These are phyloP conservation scores for Teratosphaeria nubilosa DNA, from an alignment of 2,329 filamentous ascomycete genomes.

Conservation along the genomic window DNA sequence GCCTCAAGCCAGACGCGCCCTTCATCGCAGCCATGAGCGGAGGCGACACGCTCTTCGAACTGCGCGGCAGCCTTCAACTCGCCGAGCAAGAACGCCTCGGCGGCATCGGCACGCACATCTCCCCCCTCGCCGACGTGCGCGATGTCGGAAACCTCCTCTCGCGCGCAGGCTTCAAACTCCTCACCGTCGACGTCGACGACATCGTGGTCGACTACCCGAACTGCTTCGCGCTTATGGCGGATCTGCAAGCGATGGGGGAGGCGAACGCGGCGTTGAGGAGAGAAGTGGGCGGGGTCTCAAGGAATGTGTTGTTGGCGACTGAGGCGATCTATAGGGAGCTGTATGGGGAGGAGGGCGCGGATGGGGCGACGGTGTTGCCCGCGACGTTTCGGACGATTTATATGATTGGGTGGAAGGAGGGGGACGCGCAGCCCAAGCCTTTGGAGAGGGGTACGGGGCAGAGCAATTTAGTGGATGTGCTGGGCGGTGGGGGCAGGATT, in stretches of 20 bases:
- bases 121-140: conserved; percentile 80
- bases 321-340: conserved; percentile 82
- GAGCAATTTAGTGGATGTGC: conserved; percentile 77
- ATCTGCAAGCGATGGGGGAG: conserved; percentile 94
- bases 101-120: conserved; percentile 85
- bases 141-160: conserved; percentile 83
- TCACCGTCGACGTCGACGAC: conserved; percentile 95
- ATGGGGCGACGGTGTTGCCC: conserved; percentile 53
- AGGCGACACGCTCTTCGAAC: conserved; percentile 85
- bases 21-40: conserved; percentile 96
- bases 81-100: conserved; percentile 83
- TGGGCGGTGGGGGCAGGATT: conserved; percentile 36
- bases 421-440: conserved; percentile 66
- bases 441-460: conserved; percentile 75
- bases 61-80: conserved; percentile 85
- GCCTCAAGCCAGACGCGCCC: conserved; percentile 81
- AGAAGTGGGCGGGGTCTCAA: conserved; percentile 63
- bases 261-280: conserved; percentile 79
- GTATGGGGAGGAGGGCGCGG: conserved; percentile 63
- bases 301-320: conserved; percentile 76
- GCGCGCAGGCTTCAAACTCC: conserved; percentile 82
- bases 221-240: conserved; percentile 81
- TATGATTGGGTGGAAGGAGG: conserved; percentile 98
- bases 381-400: conserved; percentile 94
- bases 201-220: conserved; percentile 92